Evolutionary conservation across 1,284 basidiomycete genomes (phyloP).

Genomic region (Mycena sp.): DNA sequence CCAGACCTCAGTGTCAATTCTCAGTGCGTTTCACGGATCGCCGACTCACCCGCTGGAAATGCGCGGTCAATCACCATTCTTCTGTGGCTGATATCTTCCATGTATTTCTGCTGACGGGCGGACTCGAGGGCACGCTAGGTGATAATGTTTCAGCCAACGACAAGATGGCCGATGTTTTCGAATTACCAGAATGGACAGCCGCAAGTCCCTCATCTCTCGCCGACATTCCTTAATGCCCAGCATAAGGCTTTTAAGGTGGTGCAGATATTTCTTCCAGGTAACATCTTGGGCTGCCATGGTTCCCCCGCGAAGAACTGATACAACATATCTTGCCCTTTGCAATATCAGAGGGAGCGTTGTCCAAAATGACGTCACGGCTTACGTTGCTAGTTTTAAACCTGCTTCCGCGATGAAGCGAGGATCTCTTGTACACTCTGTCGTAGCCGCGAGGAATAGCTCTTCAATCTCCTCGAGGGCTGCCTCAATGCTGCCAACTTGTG

Average conservation of each 20-base stretch:
- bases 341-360: neutral
- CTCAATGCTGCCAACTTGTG: neutral
- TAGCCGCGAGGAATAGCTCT: neutral
- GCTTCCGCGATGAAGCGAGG: neutral
- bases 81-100: neutral
- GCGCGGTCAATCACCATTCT: neutral
- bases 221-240: conserved; percentile 1
- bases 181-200: conserved; percentile 8
- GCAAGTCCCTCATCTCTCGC: conserved; percentile 7
- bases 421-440: conserved; percentile 1
- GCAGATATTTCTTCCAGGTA: conserved; percentile 3
- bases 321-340: neutral
- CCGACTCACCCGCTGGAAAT: neutral
- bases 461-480: neutral
- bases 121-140: conserved; percentile 3
- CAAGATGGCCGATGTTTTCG: neutral
- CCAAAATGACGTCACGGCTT: neutral
- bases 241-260: neutral
- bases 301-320: conserved; percentile 1
- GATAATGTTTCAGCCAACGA: neutral
- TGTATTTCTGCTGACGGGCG: conserved; percentile 9
- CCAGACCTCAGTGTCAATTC: no score
- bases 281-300: neutral
- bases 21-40: neutral
- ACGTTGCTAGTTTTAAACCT: neutral